Conservation (phyloP, 495 filamentous ascomycete species). For the Podospora didyma region DNA sequence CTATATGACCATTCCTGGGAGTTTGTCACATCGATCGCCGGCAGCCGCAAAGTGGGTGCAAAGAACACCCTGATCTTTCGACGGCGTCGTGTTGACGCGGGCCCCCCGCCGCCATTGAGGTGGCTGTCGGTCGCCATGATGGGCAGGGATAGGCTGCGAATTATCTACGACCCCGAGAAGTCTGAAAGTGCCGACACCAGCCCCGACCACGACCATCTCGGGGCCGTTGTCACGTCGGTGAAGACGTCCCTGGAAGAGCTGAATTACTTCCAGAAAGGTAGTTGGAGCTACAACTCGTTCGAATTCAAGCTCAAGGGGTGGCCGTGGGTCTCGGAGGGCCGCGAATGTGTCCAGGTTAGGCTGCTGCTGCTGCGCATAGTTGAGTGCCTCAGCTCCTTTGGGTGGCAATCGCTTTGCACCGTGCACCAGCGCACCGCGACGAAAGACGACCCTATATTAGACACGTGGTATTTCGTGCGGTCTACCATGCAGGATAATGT, state of each 20-base stretch:
- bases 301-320: slow-evolving; percentile 15
- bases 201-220: slow-evolving; percentile 5
- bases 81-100: not conserved
- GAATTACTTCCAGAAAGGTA: slow-evolving; percentile 6
- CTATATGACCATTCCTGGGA: slow-evolving; percentile 15
- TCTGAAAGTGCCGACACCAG: not conserved
- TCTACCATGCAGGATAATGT: not conserved
- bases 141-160: slow-evolving; percentile 7
- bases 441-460: slow-evolving; percentile 15
- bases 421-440: slow-evolving; percentile 14
- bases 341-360: slow-evolving; percentile 9
- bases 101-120: not conserved
- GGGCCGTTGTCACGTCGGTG: slow-evolving; percentile 1
- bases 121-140: slow-evolving; percentile 14
- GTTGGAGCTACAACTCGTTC: slow-evolving; percentile 14
- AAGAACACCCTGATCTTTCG: slow-evolving; percentile 22
- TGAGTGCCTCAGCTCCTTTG: slow-evolving; percentile 10
- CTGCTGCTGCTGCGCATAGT: slow-evolving; percentile 14
- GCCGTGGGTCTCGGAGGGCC: slow-evolving; percentile 11
- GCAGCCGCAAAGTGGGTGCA: slow-evolving; percentile 6
- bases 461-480: slow-evolving; percentile 18
- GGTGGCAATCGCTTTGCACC: slow-evolving; percentile 12
- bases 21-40: slow-evolving; percentile 7
- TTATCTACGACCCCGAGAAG: slow-evolving; percentile 12
- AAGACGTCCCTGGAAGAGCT: slow-evolving; percentile 7